These are phyloP conservation scores for Polyporus arcularius DNA, from an alignment of 768 basidiomycete genomes.

Conservation along the genomic window DNA sequence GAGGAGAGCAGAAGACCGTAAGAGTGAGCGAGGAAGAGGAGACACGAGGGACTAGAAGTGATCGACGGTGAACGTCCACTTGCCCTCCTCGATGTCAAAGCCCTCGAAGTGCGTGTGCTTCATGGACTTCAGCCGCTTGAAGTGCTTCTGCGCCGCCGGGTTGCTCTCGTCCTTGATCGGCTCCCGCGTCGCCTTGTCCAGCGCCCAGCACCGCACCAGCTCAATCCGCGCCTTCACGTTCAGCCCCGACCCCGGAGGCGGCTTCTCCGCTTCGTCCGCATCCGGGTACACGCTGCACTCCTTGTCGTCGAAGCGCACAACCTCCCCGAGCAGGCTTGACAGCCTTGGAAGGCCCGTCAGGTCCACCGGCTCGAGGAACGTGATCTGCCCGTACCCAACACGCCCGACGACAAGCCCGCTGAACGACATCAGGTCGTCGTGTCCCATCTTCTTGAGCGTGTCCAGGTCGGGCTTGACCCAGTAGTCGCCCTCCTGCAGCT, in stretches of 20 bases:
- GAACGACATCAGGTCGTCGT: slow-evolving; percentile 73
- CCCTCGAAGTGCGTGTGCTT: slow-evolving; percentile 82
- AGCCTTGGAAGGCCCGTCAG: slow-evolving; percentile 83
- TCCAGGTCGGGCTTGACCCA: slow-evolving; percentile 82
- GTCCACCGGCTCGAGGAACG: slow-evolving; percentile 78
- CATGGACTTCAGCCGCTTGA: slow-evolving; percentile 83
- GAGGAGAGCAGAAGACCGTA: not conserved
- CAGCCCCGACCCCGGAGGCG: slow-evolving; percentile 78
- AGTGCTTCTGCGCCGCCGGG: slow-evolving; percentile 65
- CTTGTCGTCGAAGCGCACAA: slow-evolving; percentile 87
- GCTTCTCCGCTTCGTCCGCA: slow-evolving; percentile 82
- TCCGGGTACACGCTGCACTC: slow-evolving; percentile 95
- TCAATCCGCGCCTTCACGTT: slow-evolving; percentile 84
- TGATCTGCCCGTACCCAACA: slow-evolving; percentile 87
- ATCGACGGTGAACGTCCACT: slow-evolving; percentile 92
- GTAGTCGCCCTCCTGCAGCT: slow-evolving; percentile 85
- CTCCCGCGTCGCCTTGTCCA: slow-evolving; percentile 89
- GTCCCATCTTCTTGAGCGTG: slow-evolving; percentile 67
- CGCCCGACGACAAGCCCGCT: slow-evolving; percentile 84
- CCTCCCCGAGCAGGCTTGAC: slow-evolving; percentile 79
- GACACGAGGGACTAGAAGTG: slow-evolving; percentile 63
- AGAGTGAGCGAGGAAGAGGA: not conserved
- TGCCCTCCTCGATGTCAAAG: slow-evolving; percentile 80
- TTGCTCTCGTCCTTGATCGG: slow-evolving; percentile 82
- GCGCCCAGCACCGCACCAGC: slow-evolving; percentile 81